Base-by-base conservation (phyloP, 140 eudicot genomes). In the Anethum foeniculum region DNA sequence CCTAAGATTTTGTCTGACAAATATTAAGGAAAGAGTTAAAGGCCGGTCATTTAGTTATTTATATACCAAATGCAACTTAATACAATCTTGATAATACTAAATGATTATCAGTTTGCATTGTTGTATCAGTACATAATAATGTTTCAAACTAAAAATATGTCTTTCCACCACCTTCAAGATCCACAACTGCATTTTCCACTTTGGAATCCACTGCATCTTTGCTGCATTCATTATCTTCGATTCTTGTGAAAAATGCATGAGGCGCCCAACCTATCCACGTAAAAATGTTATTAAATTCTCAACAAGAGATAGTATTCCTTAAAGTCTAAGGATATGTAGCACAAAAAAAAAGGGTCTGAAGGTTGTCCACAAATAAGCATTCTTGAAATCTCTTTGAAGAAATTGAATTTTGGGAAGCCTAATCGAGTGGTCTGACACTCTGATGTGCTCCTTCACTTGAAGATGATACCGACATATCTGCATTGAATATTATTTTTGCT, bases 231-330 rank as follows among this genome's bases (percentile, higher is more conserved):
- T 83, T 82, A 62, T 58, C 47, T 68, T 87, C 93, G 77, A 85
- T 83, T 82, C 81, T 75, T 1, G 38, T 62, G 75, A 88, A 72
- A 83, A 76, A 83, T 25, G 86, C 89, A 81, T 88, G 88, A 6
- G 94, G 90, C 10, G 92, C 92, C 94, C 94, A 90, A 81, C 94
- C 94, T 90, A 71, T 14, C 71, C 13, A 75, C 6, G 18, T 23
- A 7, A 27, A 8, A 21, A 27, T 44, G 4, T 41, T n/a, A 44
- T 15, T 41, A 19, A 47, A 73, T 73, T 39, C 2, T 34, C 5
- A 1, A n/a, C 28, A 34, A 54, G 36, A 62, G 54, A 77, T 44
- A 36, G 77, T 7, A 71, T 25, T 4, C 38, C 15, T 5, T 25
- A 27, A 19, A 30, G 1, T 75, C 28, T 25, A 3, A 38, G 13